These are phyloP conservation scores for Trametes gibbosa DNA, from an alignment of 768 basidiomycete species.

Conservation along the genomic window DNA sequence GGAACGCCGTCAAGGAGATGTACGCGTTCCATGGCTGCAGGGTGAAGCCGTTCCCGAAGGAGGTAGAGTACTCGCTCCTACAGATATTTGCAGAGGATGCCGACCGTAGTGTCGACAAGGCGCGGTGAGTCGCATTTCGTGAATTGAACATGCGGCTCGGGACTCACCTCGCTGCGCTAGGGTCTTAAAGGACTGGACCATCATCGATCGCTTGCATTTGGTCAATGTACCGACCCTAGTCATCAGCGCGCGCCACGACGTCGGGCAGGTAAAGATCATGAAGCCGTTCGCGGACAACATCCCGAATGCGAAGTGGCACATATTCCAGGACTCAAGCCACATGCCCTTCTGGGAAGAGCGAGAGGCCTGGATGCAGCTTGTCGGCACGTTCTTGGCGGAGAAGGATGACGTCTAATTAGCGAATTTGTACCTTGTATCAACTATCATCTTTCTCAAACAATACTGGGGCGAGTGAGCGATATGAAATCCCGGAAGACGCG, in stretches of 20 bases:
- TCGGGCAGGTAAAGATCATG: slow-evolving; percentile 28
- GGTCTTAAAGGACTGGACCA: slow-evolving; percentile 28
- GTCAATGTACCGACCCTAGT: slow-evolving; percentile 30
- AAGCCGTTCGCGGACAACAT: slow-evolving; percentile 28
- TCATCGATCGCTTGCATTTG: slow-evolving; percentile 26
- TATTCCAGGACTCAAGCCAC: slow-evolving; percentile 30
- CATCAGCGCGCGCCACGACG: slow-evolving; percentile 31
- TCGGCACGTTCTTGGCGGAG: slow-evolving; percentile 22
- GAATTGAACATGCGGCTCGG: too few species aligned
- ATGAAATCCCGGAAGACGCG: too few species aligned
- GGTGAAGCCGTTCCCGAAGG: slow-evolving; percentile 41
- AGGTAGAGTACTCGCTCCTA: slow-evolving; percentile 33
- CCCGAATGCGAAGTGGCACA: slow-evolving; percentile 31
- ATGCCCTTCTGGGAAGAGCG: slow-evolving; percentile 31
- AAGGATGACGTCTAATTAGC: too few species aligned
- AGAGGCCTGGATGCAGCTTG: slow-evolving; percentile 25
- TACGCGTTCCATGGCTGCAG: slow-evolving; percentile 43
- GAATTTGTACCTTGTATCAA: too few species aligned
- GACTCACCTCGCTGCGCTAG: not conserved
- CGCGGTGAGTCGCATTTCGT: slow-evolving; percentile 12
- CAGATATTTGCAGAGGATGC: slow-evolving; percentile 30
- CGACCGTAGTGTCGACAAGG: slow-evolving; percentile 44
- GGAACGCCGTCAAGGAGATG: slow-evolving; percentile 39
- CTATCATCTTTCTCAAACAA: too few species aligned
- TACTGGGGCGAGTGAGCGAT: too few species aligned